Evolutionary conservation across 1,284 basidiomycete genomes (phyloP).

Genomic region (Leucoagaricus sp.): DNA sequence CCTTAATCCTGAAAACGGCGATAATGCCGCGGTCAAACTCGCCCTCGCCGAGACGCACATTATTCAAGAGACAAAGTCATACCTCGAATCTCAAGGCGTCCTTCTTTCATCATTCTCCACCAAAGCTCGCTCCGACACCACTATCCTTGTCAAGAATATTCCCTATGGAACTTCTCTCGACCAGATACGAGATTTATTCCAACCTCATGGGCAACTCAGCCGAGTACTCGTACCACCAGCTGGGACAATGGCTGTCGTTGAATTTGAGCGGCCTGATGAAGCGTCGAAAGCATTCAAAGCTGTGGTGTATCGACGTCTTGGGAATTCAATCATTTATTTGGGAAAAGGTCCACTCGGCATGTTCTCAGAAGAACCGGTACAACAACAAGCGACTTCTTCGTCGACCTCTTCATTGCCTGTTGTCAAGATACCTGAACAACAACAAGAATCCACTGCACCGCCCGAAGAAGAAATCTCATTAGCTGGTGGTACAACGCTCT

Average conservation of each 20-base stretch:
- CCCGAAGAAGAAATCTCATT: conserved; percentile 51
- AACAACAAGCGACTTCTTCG: conserved; percentile 15
- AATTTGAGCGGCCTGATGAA: conserved; percentile 75
- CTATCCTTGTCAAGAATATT: conserved; percentile 95
- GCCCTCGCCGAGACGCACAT: conserved; percentile 96
- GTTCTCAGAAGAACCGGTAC: conserved; percentile 43
- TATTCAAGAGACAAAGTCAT: conserved; percentile 93
- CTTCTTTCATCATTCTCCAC: conserved; percentile 59
- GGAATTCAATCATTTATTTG: conserved; percentile 89
- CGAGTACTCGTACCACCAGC: conserved; percentile 88
- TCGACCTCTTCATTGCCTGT: conserved; percentile 38
- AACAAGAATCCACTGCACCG: conserved; percentile 26
- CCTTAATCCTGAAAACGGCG: conserved; percentile 70
- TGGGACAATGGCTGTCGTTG: conserved; percentile 93
- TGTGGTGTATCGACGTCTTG: conserved; percentile 86
- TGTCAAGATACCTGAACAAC: conserved; percentile 42
- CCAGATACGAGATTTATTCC: conserved; percentile 80
- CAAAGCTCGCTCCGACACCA: conserved; percentile 72
- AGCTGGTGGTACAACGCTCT: conserved; percentile 81
- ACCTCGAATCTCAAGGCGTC: conserved; percentile 77
- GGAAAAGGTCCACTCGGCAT: conserved; percentile 90
- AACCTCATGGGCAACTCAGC: conserved; percentile 73
- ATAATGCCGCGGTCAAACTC: conserved; percentile 87
- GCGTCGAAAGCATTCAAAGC: conserved; percentile 78
- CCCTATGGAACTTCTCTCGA: conserved; percentile 85